Evolutionary conservation across 2,329 filamentous ascomycete genomes (phyloP).

Genomic region (Cercospora sp.): DNA sequence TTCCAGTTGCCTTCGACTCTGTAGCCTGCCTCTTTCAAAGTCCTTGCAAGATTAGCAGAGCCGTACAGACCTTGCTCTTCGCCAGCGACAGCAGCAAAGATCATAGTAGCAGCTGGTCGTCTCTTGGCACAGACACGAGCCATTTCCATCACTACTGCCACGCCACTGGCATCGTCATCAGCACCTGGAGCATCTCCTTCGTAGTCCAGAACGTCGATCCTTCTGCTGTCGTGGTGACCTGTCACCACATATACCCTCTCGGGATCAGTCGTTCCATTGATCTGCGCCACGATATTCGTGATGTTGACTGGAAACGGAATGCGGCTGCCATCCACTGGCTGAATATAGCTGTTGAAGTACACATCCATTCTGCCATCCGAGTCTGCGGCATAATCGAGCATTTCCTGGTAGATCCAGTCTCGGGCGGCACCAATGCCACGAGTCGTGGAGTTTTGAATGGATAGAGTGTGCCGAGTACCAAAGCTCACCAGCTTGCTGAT

Average conservation of each 20-base stretch:
- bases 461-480: constrained; percentile 59
- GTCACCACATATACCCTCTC: constrained; percentile 55
- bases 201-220: constrained; percentile 54
- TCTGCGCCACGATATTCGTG: constrained; percentile 55
- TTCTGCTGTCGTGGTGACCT: constrained; percentile 58
- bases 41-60: constrained; percentile 53
- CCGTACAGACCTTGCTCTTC: constrained; percentile 60
- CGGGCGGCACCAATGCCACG: constrained; percentile 58
- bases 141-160: constrained; percentile 58
- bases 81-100: constrained; percentile 58
- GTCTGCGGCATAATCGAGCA: constrained; percentile 49
- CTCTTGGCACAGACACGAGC: constrained; percentile 54
- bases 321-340: constrained; percentile 47
- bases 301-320: constrained; percentile 55
- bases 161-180: constrained; percentile 59
- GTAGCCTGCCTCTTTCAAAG: constrained; percentile 52
- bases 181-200: constrained; percentile 57
- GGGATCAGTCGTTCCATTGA: constrained; percentile 52
- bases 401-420: constrained; percentile 57
- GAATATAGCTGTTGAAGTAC: constrained; percentile 53
- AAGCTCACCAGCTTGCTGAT: constrained; percentile 58
- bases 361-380: constrained; percentile 55
- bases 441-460: constrained; percentile 52
- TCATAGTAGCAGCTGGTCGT: constrained; percentile 53
- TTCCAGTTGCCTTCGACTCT: constrained; percentile 61